Conservation (phyloP, 2,329 filamentous ascomycete genomes). For the Moelleriella libera region DNA sequence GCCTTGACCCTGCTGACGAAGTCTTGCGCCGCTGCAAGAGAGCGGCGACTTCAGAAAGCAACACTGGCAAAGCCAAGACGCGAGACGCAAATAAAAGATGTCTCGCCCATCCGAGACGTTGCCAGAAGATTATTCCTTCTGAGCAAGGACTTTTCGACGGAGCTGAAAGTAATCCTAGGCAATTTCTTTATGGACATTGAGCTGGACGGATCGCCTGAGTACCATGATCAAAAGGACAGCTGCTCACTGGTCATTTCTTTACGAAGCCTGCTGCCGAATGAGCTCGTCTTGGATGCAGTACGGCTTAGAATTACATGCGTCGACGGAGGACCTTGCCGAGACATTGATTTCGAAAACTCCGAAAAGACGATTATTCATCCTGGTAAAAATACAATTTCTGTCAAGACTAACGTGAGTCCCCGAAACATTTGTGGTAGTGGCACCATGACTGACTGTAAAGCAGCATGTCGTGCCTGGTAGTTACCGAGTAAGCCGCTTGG, state of each 20-base stretch:
- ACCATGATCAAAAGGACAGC: conserved; percentile 58
- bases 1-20: conserved; percentile 63
- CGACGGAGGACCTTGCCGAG: conserved; percentile 41
- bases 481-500: conserved; percentile 62
- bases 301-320: conserved; percentile 48
- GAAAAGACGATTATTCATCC: conserved; percentile 22
- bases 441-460: conserved; percentile 10
- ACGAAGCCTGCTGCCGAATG: conserved; percentile 57
- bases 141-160: conserved; percentile 31
- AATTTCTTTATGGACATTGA: conserved; percentile 61
- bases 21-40: conserved; percentile 40
- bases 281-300: conserved; percentile 50
- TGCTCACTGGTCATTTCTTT: conserved; percentile 58
- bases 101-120: conserved; percentile 29
- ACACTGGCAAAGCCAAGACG: conserved; percentile 6
- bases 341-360: conserved; percentile 27
- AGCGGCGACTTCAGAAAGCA: conserved; percentile 25
- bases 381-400: conserved; percentile 29
- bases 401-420: conserved; percentile 20
- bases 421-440: background rate
- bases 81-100: conserved; percentile 11
- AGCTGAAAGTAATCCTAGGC: conserved; percentile 53
- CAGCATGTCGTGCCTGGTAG: conserved; percentile 55
- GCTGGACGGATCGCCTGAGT: conserved; percentile 53
- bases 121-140: conserved; percentile 32